Evolutionary conservation across 495 filamentous ascomycete genomes (phyloP), one percentile per base, ranked within the genome.

Genomic region (Trichoderma erinaceum): DNA sequence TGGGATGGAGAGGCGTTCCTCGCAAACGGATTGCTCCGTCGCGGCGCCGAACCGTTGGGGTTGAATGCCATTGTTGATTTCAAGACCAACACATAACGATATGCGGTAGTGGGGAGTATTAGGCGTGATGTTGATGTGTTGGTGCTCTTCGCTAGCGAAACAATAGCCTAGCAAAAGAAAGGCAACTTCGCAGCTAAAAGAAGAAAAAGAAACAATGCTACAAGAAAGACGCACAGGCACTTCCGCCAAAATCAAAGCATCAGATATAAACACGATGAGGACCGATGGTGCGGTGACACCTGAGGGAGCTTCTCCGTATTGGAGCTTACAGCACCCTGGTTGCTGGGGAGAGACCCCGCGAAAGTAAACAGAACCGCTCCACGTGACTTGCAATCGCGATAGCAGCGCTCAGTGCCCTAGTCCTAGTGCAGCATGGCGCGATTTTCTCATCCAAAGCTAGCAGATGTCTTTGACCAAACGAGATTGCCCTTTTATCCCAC

Each of bases 11-110:
- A 87, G 68, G 79, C 74, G 68, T 79, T 82, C 71, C 87, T 77
- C 82, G 85, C 78, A 75, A 96, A 96, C 5, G 90, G 90, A 80
- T 89, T 93, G 74, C 87, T 90, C 70, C 92, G 89, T 46, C 69
- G 71, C 68, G 67, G 65, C 35, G 73, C 74, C 72, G 84, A 86
- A 21, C 69, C 71, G 64, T 73, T 74, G 35, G 73, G 74, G 66
- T 71, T 77, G 63, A 76, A 77, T 69, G 82, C 82, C 77, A 79
- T 79, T 71, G 32, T 68, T 50, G 38, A 27, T 38, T 35, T 35
- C 63, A 25, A 35, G 25, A 11, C 56, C 56, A 32, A 32, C 56
- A 16, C 56, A 61, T 61, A 32, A 23, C 56, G 56, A 32, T 61
- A 61, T 61, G 56, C 27, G 15, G 63, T 43, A 41, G n/a, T 41